phyloP scores from a whole-genome alignment of 306 rosid species.

The Prunus davidiana region DNA sequence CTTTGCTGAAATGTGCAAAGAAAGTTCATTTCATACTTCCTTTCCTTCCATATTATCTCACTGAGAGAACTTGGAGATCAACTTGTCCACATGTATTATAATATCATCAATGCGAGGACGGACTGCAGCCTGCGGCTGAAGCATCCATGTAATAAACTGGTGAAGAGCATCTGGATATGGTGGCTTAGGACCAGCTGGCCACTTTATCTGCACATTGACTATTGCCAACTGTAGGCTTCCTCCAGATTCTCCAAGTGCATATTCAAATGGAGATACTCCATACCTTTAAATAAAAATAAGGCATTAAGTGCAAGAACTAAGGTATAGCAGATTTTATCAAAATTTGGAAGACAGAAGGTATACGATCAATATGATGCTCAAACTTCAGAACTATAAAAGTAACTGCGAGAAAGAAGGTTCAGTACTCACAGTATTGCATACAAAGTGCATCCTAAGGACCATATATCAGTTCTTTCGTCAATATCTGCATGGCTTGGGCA shows the following conservation, averaged over 20 bases:
- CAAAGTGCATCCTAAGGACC: slow-evolving; percentile 98
- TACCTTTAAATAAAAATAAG: slow-evolving; percentile 51
- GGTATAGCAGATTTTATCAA: slow-evolving; percentile 4
- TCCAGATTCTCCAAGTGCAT: slow-evolving; percentile 95
- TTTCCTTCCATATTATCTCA: slow-evolving; percentile 35
- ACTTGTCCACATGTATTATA: slow-evolving; percentile 88
- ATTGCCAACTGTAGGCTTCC: slow-evolving; percentile 96
- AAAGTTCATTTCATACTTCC: slow-evolving; percentile 10
- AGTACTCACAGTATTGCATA: slow-evolving; percentile 89
- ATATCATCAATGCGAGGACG: slow-evolving; percentile 90
- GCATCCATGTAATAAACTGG: slow-evolving; percentile 98
- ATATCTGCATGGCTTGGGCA: slow-evolving; percentile 84
- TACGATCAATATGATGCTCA: background rate
- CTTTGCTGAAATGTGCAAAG: slow-evolving; percentile 16
- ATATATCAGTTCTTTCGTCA: slow-evolving; percentile 94
- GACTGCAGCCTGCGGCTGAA: slow-evolving; percentile 84
- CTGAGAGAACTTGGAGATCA: slow-evolving; percentile 76
- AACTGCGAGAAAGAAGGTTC: slow-evolving; percentile 8
- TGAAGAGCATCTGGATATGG: slow-evolving; percentile 91
- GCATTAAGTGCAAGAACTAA: slow-evolving; percentile 16
- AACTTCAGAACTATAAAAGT: background rate
- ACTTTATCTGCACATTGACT: slow-evolving; percentile 82
- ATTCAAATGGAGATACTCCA: slow-evolving; percentile 96
- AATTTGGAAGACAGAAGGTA: background rate
- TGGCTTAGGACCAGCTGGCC: slow-evolving; percentile 85